Base-by-base conservation (phyloP, 176 grass and related monocot species). In the Triticum timopheevii region DNA sequence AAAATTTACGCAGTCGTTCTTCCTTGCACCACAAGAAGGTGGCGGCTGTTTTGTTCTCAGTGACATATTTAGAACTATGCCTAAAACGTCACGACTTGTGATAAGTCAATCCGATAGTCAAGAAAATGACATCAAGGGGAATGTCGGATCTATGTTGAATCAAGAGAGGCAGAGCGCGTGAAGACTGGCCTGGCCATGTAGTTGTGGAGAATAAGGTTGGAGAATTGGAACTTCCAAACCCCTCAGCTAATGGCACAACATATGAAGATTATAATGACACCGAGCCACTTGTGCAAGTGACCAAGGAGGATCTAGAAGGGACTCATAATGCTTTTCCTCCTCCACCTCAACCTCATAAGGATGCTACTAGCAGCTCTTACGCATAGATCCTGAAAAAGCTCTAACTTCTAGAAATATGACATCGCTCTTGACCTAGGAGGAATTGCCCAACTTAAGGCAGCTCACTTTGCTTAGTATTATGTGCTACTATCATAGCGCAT, bases 291-390 rank as follows among this genome's bases (percentile, higher is more conserved):
- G 73, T 79, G 35, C 47, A 86, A 54, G 80, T 73, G 27, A 82
- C 7, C 34, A 89, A 98, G 85, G 87, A 75, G 90, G 72, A 77
- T 40, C 40, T 24, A 2, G 80, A 83, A 62, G 86, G 75, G 77
- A 65, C 27, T 78, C 84, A 85, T 39, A 27, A 20, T 58, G 65
- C 64, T 85, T 22, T 77, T 77, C 17, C 64, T 13, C 61, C 65
- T 77, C 47, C 79, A 81, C 33, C 76, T 84, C 87, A 85, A 61
- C 5, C 39, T 73, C 85, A 85, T 52, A 90, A 86, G 13, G 89
- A 95, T 83, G 76, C 66, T 17, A 76, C 80, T 30, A 95, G 90
- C 85, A 95, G 89, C 80, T 93, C 95, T 80, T 98, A 98, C 85
- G 95, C 95, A 54, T 94, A 80, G 34, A 95, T 98, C 90, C 87